Percentiles rank a stretch among this genome's conserved stretches.
Evolutionary conservation across 805 yeast genomes (phyloP).

Genomic region (Cyberlindnera bimundalis): DNA sequence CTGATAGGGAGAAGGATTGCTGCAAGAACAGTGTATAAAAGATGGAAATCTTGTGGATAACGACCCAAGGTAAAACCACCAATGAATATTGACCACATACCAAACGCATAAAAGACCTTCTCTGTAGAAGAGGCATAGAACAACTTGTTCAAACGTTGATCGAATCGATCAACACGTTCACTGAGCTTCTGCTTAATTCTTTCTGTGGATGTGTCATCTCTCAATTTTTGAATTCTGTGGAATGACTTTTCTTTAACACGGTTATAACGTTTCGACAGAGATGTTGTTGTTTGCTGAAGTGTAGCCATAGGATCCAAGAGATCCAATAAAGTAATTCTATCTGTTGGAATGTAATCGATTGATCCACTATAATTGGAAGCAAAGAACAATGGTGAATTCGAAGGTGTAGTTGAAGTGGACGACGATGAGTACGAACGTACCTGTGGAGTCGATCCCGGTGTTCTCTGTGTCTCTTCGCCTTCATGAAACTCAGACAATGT

Average conservation of each 20-base stretch:
- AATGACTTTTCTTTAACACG: conserved; percentile 26
- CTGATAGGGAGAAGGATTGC: conserved; percentile 76
- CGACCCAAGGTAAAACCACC: conserved; percentile 77
- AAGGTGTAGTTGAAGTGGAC: conserved; percentile 19
- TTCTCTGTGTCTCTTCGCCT: too few relatives aligned
- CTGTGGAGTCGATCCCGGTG: too few relatives aligned
- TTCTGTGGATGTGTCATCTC: conserved; percentile 23
- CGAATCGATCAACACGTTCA: conserved; percentile 36
- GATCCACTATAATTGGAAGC: conserved; percentile 19
- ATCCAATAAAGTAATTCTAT: conserved; percentile 27
- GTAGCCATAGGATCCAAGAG: conserved; percentile 30
- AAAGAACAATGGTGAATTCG: conserved; percentile 25
- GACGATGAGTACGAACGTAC: conserved; percentile 24
- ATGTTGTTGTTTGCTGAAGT: conserved; percentile 14
- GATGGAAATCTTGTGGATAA: conserved; percentile 73
- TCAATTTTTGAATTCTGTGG: conserved; percentile 19
- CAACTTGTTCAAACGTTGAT: conserved; percentile 34
- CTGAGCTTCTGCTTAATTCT: conserved; percentile 23
- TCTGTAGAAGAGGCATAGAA: conserved; percentile 55
- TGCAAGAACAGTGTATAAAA: conserved; percentile 63
- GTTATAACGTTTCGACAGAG: conserved; percentile 26
- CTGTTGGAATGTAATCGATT: conserved; percentile 24
- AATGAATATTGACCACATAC: conserved; percentile 62
- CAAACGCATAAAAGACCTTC: conserved; percentile 74
- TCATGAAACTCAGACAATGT: too few relatives aligned